Conservation (phyloP, 768 basidiomycete species). For the Leccinellum rugosiceps region DNA sequence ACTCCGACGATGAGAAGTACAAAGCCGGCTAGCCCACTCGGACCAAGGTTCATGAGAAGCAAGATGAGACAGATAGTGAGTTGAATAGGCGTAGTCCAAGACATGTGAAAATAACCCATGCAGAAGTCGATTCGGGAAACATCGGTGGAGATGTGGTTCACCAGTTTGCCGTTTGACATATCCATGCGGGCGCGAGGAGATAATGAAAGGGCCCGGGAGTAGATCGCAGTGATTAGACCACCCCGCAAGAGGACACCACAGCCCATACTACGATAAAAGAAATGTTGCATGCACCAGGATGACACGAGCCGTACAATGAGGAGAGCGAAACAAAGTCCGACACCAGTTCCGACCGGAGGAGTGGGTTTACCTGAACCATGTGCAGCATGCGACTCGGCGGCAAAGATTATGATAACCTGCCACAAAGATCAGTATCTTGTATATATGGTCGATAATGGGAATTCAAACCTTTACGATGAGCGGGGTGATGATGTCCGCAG, state of each 20-base stretch:
- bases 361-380: constrained; percentile 36
- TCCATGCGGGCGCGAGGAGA: constrained; percentile 76
- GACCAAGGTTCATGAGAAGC: constrained; percentile 70
- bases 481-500: constrained; percentile 70
- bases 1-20: constrained; percentile 64
- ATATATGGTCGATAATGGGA: background rate
- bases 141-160: constrained; percentile 56
- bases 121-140: constrained; percentile 91
- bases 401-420: constrained; percentile 70
- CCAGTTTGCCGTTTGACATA: constrained; percentile 67
- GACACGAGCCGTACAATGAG: constrained; percentile 64
- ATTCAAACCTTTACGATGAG: constrained; percentile 67
- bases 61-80: constrained; percentile 73
- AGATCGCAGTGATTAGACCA: constrained; percentile 86
- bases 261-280: constrained; percentile 14
- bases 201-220: constrained; percentile 70
- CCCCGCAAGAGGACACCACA: constrained; percentile 80
- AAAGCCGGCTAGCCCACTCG: constrained; percentile 53
- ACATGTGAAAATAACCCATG: constrained; percentile 72
- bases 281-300: constrained; percentile 57
- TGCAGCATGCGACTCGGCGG: constrained; percentile 54
- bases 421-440: background rate
- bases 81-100: constrained; percentile 44
- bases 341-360: constrained; percentile 52
- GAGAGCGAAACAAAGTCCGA: constrained; percentile 74